Evolutionary conservation across 768 basidiomycete species (phyloP).

Genomic region (Lentinula sp.): DNA sequence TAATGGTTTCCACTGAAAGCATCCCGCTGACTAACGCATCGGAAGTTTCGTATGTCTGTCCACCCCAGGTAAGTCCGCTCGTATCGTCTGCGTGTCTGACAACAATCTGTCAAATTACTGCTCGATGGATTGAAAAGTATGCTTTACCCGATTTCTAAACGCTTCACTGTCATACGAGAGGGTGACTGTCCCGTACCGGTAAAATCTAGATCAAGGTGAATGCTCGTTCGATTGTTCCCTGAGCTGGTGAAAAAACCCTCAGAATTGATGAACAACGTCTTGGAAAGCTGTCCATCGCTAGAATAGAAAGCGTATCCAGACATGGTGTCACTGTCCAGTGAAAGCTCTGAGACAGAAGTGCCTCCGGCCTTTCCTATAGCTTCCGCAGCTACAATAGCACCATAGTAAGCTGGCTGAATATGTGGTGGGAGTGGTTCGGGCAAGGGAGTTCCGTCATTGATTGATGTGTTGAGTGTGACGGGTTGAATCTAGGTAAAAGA

Average conservation of each 20-base stretch:
- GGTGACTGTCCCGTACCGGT: slow-evolving; percentile 18
- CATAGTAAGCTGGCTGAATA: slow-evolving; percentile 63
- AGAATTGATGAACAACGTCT: slow-evolving; percentile 56
- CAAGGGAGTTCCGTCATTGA: slow-evolving; percentile 46
- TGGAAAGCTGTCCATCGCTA: slow-evolving; percentile 24
- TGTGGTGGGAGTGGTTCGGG: slow-evolving; percentile 47
- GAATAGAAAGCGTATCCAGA: slow-evolving; percentile 64
- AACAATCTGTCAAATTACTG: slow-evolving; percentile 3
- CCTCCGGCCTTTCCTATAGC: slow-evolving; percentile 43
- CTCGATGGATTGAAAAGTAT: background rate
- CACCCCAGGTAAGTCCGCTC: slow-evolving; percentile 25
- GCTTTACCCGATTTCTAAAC: slow-evolving; percentile 39
- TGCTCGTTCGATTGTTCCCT: slow-evolving; percentile 24
- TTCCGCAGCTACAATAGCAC: slow-evolving; percentile 53
- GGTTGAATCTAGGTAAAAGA: slow-evolving; percentile 51
- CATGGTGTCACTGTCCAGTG: slow-evolving; percentile 37
- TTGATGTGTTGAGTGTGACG: slow-evolving; percentile 48
- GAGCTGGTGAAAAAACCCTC: slow-evolving; percentile 37
- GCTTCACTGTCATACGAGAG: slow-evolving; percentile 35
- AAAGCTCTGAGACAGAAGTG: slow-evolving; percentile 40
- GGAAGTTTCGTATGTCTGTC: slow-evolving; percentile 29
- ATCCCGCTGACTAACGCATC: slow-evolving; percentile 21
- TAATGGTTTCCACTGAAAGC: slow-evolving; percentile 10
- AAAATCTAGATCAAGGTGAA: slow-evolving; percentile 38
- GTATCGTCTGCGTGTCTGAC: slow-evolving; percentile 42